Base-by-base conservation (phyloP, 768 basidiomycete genomes). In the Tephrocybe sp. region DNA sequence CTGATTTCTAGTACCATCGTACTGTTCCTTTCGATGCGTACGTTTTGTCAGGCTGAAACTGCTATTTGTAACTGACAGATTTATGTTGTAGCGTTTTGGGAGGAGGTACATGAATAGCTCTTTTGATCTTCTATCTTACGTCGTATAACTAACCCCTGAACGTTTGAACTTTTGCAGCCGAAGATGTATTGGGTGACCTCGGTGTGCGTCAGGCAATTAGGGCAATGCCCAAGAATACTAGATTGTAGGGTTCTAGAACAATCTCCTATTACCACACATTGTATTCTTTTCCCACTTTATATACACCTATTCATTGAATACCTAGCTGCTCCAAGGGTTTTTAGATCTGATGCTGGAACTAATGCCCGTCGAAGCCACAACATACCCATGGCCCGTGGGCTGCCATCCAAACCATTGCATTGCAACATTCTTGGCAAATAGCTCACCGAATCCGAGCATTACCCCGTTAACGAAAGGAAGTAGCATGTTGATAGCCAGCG, bases 381-480 rank as follows among this genome's bases (percentile, higher is more conserved):
- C 64, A 44, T 71, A 64, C 12, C 72, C 73, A 36, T 71, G 66
- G 10, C 59, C 62, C 13, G 62, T 41, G 19, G 61, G 48, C 48
- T 68, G 74, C 78, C 78, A 79, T 6, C 78, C 78, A 57, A 80
- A 66, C 73, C 76, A 78, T 17, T 63, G 66, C 52, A 88, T 68
- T 14, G 89, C 65, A n/a, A 89, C 76, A 39, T 87, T 80, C 68
- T 87, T 88, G 32, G 88, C 92, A 63, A 94, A 92, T 44, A 96
- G 88, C 68, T 96, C 93, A 35, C 92, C 92, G 63, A 95, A 94
- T n/a, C 92, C 92, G 45, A 94, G 82, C 92, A 96, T 96, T 51
- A 96, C 89, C 16, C 92, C 93, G 57, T 95, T 96, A 8, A 96
- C 79, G 66, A 96, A 96, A 0, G 92, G 92, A 34, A 96, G 75